Evolutionary conservation across 1,284 basidiomycete genomes (phyloP), one percentile per base, ranked within the genome.

Genomic region (Rhodotorula sp.): DNA sequence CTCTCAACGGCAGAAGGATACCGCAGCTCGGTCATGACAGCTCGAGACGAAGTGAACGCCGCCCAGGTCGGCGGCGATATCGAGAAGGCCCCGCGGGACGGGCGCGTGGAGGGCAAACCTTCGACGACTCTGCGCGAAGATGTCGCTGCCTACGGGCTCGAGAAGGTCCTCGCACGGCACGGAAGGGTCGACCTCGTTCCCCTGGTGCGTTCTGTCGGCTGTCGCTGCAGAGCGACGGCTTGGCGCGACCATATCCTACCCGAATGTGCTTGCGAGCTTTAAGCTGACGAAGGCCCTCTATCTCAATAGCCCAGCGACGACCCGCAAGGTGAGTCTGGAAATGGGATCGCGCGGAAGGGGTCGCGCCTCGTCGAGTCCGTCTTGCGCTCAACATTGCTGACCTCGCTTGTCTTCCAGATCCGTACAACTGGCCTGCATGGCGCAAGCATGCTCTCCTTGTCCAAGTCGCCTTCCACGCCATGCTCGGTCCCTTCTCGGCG

Each of bases 361-460:
- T 13, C 13, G 12, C 0, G 4, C 23, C n/a, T 44, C 34, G 16
- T 4, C 19, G 14, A 16, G 19, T 7, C 25, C 41, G 16, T 10
- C 48, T 45, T 1, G 9, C 17, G 17, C n/a, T 41, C 64, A 23
- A 5, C 9, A 27, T 1, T 21, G 10, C 21, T 27, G 12, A 21
- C 13, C 16, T 8, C 13, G 8, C 8, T 25, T 4, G 16, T 10
- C 27, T 23, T 23, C 12, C 44, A 62, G 74, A 75, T 41, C 74
- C 74, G 2, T 61, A 61, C 71, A 73, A 75, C 61, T 75, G 74
- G 74, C 41, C 68, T 1, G 48, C 67, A 1, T 75, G 68, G 68
- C 50, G 59, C 48, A 75, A 75, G 66, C 56, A 75, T 19, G 25
- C 56, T 27, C 23, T 75, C 16, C 64, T 73, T 8, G 21, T 70